Percentiles rank a stretch among this genome's conserved stretches.
Evolutionary conservation across 2,329 filamentous ascomycete species (phyloP).

Genomic region (Neonectria coccinea): DNA sequence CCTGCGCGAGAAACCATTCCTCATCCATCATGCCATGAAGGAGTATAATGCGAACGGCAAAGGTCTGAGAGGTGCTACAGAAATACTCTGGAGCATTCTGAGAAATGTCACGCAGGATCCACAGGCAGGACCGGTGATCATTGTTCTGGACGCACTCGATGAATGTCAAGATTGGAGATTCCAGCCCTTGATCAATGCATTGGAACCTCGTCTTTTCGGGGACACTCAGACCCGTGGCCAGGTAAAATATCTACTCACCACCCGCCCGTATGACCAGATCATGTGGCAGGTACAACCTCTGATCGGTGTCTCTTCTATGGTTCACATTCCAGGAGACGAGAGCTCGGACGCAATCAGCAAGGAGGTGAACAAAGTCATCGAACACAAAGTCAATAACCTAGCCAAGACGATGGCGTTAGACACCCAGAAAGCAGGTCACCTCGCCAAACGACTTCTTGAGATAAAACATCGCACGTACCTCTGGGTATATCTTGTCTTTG

Average conservation of each 20-base stretch:
- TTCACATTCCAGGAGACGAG: background rate
- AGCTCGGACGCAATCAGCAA: background rate
- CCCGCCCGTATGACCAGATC: background rate
- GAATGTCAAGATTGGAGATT: background rate
- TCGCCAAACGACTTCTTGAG: too few species aligned
- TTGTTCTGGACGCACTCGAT: background rate
- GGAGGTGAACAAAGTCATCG: background rate
- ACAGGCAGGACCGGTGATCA: background rate
- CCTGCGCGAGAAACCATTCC: constrained; percentile 45
- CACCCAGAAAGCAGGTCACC: too few species aligned
- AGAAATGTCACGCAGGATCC: constrained; percentile 29
- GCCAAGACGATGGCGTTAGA: too few species aligned
- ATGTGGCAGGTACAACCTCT: background rate
- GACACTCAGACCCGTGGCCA: background rate
- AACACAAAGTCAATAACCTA: too few species aligned
- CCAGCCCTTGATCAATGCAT: background rate
- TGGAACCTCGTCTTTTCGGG: background rate
- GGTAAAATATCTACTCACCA: background rate
- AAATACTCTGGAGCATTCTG: constrained; percentile 51
- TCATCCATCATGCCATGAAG: constrained; percentile 50
- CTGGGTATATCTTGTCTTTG: too few species aligned
- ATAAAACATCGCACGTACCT: too few species aligned
- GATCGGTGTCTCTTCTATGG: too few species aligned
- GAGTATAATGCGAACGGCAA: constrained; percentile 43
- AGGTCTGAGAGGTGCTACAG: constrained; percentile 37